Base-by-base conservation (phyloP, 257 asterid species). In the Solanum stenotomum region DNA sequence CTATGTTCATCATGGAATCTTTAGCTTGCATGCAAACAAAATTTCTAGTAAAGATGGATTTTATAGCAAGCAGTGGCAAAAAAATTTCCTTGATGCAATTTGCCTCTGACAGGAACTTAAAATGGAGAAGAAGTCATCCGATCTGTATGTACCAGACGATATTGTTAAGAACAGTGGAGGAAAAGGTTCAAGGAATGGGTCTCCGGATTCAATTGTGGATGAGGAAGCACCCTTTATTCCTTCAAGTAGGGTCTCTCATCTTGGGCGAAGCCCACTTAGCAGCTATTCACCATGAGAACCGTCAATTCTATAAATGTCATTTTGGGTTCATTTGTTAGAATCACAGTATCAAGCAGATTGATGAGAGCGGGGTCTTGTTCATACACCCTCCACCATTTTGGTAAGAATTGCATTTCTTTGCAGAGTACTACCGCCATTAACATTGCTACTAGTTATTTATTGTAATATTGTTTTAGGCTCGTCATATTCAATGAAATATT, bases 111-210 rank as follows among this genome's bases (percentile, higher is more conserved):
- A 95, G 98, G 98, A 95, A 65, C 88, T 92, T 88, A 92, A 93
- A 92, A 88, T 95, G 90, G 97, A 94, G 87, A 95, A 93, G 95
- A 94, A 92, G 90, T 92, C 94, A 34, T 95, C 96, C 4, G 98
- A 95, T 91, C 85, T 95, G 38, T 93, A 86, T 86, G 90, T 34
- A 38, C 90, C 95, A 20, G 94, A 94, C 63, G 89, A 88, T 65
- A 83, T 34, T 78, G 84, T 86, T 49, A 89, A 65, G 72, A 90
- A 78, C 83, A 87, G 87, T 40, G 85, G 87, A 20, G 86, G 86
- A 82, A 82, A 82, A 31, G 86, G 86, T 82, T 88, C 86, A 42
- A 87, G 91, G 74, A 89, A 89, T 52, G 84, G 89, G 33, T 42
- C 91, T 44, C 82, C 90, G 46, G 94, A 91, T 88, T 61, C 65